Evolutionary conservation across 2,329 filamentous ascomycete species (phyloP).

Genomic region (Dactylellina cionopaga): DNA sequence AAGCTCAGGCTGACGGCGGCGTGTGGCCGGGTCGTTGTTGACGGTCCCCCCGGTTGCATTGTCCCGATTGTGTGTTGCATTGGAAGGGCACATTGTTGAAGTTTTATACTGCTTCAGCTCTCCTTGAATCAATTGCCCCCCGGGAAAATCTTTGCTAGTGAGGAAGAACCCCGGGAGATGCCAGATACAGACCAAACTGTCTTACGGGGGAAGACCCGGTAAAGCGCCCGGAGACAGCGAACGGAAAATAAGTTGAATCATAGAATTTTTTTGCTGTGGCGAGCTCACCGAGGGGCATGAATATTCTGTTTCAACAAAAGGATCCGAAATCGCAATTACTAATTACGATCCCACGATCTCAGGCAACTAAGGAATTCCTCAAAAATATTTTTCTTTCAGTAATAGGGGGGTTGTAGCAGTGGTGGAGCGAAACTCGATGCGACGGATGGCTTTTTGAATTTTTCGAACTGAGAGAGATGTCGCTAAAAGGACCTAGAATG

Average conservation of each 20-base stretch:
- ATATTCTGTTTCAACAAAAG: no score
- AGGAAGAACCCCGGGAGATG: constrained; percentile 22
- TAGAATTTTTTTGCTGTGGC: neutral
- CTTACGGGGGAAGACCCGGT: constrained; percentile 20
- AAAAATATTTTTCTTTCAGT: no score
- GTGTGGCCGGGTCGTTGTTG: neutral
- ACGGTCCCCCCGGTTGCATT: constrained; percentile 1
- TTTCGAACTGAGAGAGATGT: constrained; percentile 16
- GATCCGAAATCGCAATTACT: constrained; percentile 5
- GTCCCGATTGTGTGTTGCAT: neutral
- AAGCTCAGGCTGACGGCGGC: neutral
- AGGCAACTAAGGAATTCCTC: no score
- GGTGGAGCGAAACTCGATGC: no score
- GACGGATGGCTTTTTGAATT: no score
- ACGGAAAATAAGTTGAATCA: constrained; percentile 19
- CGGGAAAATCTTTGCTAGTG: constrained; percentile 29
- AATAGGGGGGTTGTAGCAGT: no score
- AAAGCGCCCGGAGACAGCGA: no score
- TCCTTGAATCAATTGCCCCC: neutral
- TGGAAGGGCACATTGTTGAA: neutral
- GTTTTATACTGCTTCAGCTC: neutral
- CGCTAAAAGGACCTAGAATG: constrained; percentile 33
- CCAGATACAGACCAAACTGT: constrained; percentile 24
- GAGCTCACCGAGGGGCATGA: neutral
- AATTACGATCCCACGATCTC: constrained; percentile 31